Conservation (phyloP, 2,329 filamentous ascomycete species). For the Fusarium transvaalense region DNA sequence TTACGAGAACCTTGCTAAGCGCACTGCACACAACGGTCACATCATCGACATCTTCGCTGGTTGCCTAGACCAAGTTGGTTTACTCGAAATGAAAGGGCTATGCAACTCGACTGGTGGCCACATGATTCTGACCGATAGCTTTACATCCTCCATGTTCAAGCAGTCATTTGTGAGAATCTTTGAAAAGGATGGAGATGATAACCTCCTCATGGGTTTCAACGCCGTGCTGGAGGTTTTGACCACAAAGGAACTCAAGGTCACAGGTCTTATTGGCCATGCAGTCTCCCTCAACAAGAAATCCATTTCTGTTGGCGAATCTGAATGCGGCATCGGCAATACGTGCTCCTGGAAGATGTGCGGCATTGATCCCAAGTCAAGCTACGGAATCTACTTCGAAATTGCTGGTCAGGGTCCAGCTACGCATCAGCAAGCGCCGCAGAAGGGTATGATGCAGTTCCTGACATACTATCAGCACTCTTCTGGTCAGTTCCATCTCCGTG, state of each 20-base stretch:
- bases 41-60: slow-evolving; percentile 98
- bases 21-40: slow-evolving; percentile 95
- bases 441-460: slow-evolving; percentile 97
- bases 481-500: slow-evolving; percentile 94
- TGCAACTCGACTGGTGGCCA: slow-evolving; percentile 97
- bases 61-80: slow-evolving; percentile 95
- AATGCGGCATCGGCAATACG: slow-evolving; percentile 98
- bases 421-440: slow-evolving; percentile 87
- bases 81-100: slow-evolving; percentile 97
- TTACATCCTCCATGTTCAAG: slow-evolving; percentile 99
- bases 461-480: slow-evolving; percentile 99
- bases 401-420: slow-evolving; percentile 90
- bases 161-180: slow-evolving; percentile 98
- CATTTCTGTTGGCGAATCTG: slow-evolving; percentile 94
- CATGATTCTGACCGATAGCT: slow-evolving; percentile 98
- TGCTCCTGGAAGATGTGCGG: slow-evolving; percentile 99
- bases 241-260: slow-evolving; percentile 98
- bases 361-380: slow-evolving; percentile 93
- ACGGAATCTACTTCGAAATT: slow-evolving; percentile 98
- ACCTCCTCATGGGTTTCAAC: slow-evolving; percentile 98
- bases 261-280: slow-evolving; percentile 94
- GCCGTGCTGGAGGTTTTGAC: slow-evolving; percentile 95
- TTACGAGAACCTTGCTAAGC: slow-evolving; percentile 93
- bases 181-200: slow-evolving; percentile 95
- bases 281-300: slow-evolving; percentile 99